Conservation (phyloP, 2,329 filamentous ascomycete genomes). For the Xylariaceae sp. region DNA sequence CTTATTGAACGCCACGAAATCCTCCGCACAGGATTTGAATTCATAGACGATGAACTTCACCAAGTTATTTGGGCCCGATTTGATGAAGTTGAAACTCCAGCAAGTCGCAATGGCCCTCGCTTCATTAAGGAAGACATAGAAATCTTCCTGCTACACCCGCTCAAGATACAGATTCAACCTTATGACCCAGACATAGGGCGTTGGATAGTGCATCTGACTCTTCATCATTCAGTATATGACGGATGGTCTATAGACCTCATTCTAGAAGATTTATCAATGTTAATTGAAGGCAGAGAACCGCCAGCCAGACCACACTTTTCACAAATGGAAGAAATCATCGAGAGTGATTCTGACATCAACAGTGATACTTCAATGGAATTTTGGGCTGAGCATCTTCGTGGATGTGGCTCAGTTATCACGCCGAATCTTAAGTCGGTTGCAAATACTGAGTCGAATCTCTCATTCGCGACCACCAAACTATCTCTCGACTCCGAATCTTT, state of each 20-base stretch:
- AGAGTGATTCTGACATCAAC: slow-evolving; percentile 21
- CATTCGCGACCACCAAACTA: slow-evolving; percentile 29
- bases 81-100: slow-evolving; percentile 38
- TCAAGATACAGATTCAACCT: slow-evolving; percentile 54
- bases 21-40: slow-evolving; percentile 69
- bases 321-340: slow-evolving; percentile 48
- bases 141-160: slow-evolving; percentile 50
- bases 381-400: slow-evolving; percentile 65
- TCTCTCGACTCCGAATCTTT: slow-evolving; percentile 33
- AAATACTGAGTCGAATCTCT: slow-evolving; percentile 25
- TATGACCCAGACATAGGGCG: slow-evolving; percentile 13
- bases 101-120: slow-evolving; percentile 22
- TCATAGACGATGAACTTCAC: slow-evolving; percentile 49
- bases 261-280: slow-evolving; percentile 57
- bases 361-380: slow-evolving; percentile 52
- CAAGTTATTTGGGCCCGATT: slow-evolving; percentile 62
- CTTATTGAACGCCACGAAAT: slow-evolving; percentile 59
- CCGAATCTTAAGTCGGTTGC: slow-evolving; percentile 53
- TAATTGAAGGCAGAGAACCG: slow-evolving; percentile 37
- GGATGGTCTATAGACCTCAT: slow-evolving; percentile 87
- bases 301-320: slow-evolving; percentile 55
- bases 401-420: slow-evolving; percentile 49
- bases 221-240: slow-evolving; percentile 86
- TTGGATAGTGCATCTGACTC: slow-evolving; percentile 45
- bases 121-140: slow-evolving; percentile 34